A percentile compares a stretch with the other conserved stretches of the same genome.
phyloP scores from a whole-genome alignment of 108 stramenopile species.

The Asterionellopsis glacialis region DNA sequence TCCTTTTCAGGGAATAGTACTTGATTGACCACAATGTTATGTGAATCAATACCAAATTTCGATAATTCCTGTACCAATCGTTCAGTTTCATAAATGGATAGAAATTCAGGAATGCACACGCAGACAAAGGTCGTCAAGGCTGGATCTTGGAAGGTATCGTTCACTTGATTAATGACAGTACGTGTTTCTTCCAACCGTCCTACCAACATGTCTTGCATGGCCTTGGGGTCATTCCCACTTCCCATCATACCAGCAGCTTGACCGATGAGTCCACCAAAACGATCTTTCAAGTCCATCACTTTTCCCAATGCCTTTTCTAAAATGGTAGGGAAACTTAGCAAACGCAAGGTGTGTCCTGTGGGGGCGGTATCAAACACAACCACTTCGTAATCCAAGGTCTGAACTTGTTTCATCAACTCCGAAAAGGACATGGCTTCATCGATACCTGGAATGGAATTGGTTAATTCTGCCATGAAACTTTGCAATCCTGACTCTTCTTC shows the following conservation, averaged over 20 bases:
- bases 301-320: conserved; percentile 96
- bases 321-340: conserved; percentile 94
- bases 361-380: conserved; percentile 99
- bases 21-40: conserved; percentile 99
- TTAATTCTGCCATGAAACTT: conserved; percentile 90
- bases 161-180: conserved; percentile 91
- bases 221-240: conserved; percentile 62
- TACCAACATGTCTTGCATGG: conserved; percentile 78
- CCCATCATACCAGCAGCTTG: conserved; percentile 93
- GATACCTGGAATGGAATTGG: conserved; percentile 96
- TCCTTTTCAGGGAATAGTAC: conserved; percentile 98
- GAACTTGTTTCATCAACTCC: conserved; percentile 96
- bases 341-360: conserved; percentile 98
- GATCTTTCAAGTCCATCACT: conserved; percentile 95
- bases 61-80: conserved; percentile 99
- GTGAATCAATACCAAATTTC: conserved; percentile 97
- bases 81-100: conserved; percentile 99
- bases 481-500: conserved; percentile 57
- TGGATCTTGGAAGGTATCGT: conserved; percentile 95
- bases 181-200: conserved; percentile 92
- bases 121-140: conserved; percentile 96
- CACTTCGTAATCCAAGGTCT: conserved; percentile 92
- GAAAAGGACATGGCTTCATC: conserved; percentile 99
- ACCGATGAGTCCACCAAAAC: conserved; percentile 91
- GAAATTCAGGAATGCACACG: conserved; percentile 99